Base-by-base conservation (phyloP, 345 rosid species). In the Syzygium jambos region DNA sequence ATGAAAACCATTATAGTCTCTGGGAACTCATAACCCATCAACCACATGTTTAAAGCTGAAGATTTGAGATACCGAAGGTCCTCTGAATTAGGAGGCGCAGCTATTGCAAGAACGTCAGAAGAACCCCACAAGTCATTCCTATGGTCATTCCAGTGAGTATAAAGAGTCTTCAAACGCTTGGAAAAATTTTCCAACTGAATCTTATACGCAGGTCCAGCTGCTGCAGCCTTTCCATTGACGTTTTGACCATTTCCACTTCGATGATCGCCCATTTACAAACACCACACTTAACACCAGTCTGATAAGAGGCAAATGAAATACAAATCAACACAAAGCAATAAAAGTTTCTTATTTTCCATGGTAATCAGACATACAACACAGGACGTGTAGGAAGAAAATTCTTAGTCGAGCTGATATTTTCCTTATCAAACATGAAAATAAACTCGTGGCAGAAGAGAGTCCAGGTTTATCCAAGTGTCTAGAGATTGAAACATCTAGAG, bases 1-100 rank as follows among this genome's bases (percentile, higher is more conserved):
- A 90, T 89, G 86, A 97, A 97, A 84, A 97, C 97, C 97, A 97
- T 97, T 30, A 97, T 92, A 0, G 99, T 96, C 93, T 96, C 98
- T 1, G 98, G 99, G 87, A 97, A 97, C 93, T 96, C 99, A 63
- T 95, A 97, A 51, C 98, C 98, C 51, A 97, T 89, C 90, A 97
- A 93, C 98, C 99, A 97, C 57, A 96, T 91, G 87, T 95, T 96
- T 88, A 97, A 82, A 16, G 99, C 98, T 2, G 98, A 97, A 1
- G 99, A 97, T 85, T 97, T 96, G 84, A 96, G 89, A 86, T 96
- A 97, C 5, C 98, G 95, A 86, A 97, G 87, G 88, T 97, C 98
- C 55, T 96, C 98, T 6, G 98, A 95, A 86, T 95, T 92, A 19
- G 97, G 97, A 59, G 98, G 98, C 2, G 99, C 94, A 86, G 98